A percentile compares a stretch with the other conserved stretches of the same genome.
These are phyloP conservation scores for Fusarium devonianum DNA, from an alignment of 2,329 filamentous ascomycete genomes.

Conservation along the genomic window DNA sequence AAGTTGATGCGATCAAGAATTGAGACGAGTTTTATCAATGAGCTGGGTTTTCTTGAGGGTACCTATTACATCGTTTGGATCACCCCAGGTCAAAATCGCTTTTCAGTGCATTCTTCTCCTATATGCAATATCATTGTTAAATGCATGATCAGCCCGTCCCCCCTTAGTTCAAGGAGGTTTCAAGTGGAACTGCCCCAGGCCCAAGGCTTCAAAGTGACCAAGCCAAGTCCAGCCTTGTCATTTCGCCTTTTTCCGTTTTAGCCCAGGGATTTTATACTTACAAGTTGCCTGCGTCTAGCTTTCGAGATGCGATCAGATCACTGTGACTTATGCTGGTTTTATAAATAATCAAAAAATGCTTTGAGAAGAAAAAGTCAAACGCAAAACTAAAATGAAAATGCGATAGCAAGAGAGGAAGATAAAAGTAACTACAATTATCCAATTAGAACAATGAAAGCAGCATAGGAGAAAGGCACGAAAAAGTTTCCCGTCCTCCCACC, in stretches of 20 bases:
- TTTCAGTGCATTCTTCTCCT: too few relatives aligned
- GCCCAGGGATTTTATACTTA: conserved; percentile 23
- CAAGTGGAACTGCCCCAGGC: conserved; percentile 34
- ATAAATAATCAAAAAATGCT: neutral
- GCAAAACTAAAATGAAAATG: neutral
- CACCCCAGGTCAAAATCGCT: too few relatives aligned
- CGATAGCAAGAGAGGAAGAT: neutral
- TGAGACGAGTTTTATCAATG: too few relatives aligned
- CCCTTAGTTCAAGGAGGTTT: conserved; percentile 32
- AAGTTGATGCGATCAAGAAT: too few relatives aligned
- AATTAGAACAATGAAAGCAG: conserved; percentile 1
- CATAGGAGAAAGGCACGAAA: conserved; percentile 14
- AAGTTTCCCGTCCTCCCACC: conserved; percentile 32
- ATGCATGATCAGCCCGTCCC: conserved; percentile 26
- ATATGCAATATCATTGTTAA: conserved; percentile 9
- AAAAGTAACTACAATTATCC: neutral
- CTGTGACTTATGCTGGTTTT: too few relatives aligned
- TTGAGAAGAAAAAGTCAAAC: neutral
- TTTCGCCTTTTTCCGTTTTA: conserved; percentile 29
- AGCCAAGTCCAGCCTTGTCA: conserved; percentile 27
- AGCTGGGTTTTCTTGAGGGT: too few relatives aligned
- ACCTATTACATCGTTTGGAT: too few relatives aligned
- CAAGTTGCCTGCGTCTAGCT: conserved; percentile 32
- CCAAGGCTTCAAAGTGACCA: conserved; percentile 24
- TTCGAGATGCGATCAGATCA: conserved; percentile 16